Percentiles rank a stretch among this genome's conserved stretches.
Evolutionary conservation across 2,329 filamentous ascomycete genomes (phyloP).

Genomic region (Hortaea werneckii): DNA sequence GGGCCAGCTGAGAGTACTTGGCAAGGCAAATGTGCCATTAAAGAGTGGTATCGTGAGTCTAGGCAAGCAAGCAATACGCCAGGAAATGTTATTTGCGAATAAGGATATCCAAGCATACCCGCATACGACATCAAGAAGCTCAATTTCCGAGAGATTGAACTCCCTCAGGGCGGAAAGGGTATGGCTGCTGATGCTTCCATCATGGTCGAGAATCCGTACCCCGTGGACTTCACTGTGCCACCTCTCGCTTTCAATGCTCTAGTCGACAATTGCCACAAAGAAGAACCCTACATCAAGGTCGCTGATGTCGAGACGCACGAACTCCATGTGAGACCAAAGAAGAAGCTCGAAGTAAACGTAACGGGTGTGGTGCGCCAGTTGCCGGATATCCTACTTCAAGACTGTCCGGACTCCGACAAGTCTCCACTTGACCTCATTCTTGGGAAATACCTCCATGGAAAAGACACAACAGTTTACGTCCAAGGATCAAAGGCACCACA

Average conservation of each 20-base stretch:
- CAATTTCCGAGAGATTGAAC: slow-evolving; percentile 61
- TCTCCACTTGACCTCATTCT: slow-evolving; percentile 81
- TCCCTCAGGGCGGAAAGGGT: slow-evolving; percentile 47
- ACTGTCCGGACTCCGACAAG: slow-evolving; percentile 64
- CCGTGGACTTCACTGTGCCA: slow-evolving; percentile 66
- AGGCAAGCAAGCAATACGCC: slow-evolving; percentile 63
- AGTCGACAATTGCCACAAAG: slow-evolving; percentile 65
- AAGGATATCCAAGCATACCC: slow-evolving; percentile 66
- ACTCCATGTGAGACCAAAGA: slow-evolving; percentile 57
- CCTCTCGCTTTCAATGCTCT: slow-evolving; percentile 75
- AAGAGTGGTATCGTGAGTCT: slow-evolving; percentile 72
- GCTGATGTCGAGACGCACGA: slow-evolving; percentile 62
- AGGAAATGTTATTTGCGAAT: slow-evolving; percentile 67
- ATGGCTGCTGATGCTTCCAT: slow-evolving; percentile 75
- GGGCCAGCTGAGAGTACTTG: slow-evolving; percentile 58
- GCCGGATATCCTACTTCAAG: slow-evolving; percentile 59
- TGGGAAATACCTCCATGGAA: slow-evolving; percentile 69
- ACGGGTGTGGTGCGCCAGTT: slow-evolving; percentile 63
- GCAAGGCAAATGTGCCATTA: slow-evolving; percentile 61
- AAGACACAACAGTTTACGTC: slow-evolving; percentile 70
- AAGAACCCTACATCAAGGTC: slow-evolving; percentile 65
- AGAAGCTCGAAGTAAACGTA: slow-evolving; percentile 58
- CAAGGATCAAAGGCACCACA: slow-evolving; percentile 58
- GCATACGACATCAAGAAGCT: slow-evolving; percentile 73
- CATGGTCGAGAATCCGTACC: slow-evolving; percentile 63